These are phyloP conservation scores for Mycena indigotica DNA, from an alignment of 768 basidiomycete species.

Conservation along the genomic window DNA sequence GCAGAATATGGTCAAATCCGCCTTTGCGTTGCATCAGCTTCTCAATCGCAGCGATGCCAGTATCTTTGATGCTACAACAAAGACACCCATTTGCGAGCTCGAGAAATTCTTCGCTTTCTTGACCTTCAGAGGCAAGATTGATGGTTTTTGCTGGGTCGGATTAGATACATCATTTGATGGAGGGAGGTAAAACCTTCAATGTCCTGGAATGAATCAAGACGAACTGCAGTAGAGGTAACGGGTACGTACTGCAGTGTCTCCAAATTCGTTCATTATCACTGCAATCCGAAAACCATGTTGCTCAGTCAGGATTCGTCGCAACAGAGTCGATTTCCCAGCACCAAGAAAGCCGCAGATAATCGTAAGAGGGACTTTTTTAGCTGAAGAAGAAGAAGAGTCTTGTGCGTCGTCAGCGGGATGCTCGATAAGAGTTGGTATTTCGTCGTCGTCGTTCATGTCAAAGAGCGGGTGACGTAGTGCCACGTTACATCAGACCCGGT, in stretches of 20 bases:
- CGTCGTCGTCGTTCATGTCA: constrained; percentile 55
- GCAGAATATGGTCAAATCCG: constrained; percentile 90
- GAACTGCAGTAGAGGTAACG: constrained; percentile 4
- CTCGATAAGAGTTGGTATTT: constrained; percentile 52
- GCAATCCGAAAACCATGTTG: constrained; percentile 95
- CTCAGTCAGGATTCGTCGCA: constrained; percentile 89
- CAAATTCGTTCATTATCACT: constrained; percentile 98
- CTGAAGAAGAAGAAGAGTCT: background rate
- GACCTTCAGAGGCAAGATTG: constrained; percentile 73
- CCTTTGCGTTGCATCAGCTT: constrained; percentile 86
- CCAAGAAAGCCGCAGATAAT: constrained; percentile 96
- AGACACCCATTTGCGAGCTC: constrained; percentile 95
- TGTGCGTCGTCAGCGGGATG: constrained; percentile 10
- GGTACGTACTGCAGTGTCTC: constrained; percentile 82
- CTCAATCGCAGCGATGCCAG: constrained; percentile 91
- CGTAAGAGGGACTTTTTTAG: constrained; percentile 72
- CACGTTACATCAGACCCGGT: constrained; percentile 14
- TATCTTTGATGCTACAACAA: constrained; percentile 98
- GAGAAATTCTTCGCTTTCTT: constrained; percentile 80
- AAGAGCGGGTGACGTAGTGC: background rate
- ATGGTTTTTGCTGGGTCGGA: constrained; percentile 59
- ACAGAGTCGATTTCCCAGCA: constrained; percentile 90
- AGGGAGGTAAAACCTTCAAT: constrained; percentile 75
- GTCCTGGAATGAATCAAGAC: constrained; percentile 53
- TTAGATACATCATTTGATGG: background rate